Percentiles rank a stretch among this genome's conserved stretches.
These are phyloP conservation scores for Gnomoniopsis smithogilvyi DNA, from an alignment of 2,329 filamentous ascomycete species.

Conservation along the genomic window DNA sequence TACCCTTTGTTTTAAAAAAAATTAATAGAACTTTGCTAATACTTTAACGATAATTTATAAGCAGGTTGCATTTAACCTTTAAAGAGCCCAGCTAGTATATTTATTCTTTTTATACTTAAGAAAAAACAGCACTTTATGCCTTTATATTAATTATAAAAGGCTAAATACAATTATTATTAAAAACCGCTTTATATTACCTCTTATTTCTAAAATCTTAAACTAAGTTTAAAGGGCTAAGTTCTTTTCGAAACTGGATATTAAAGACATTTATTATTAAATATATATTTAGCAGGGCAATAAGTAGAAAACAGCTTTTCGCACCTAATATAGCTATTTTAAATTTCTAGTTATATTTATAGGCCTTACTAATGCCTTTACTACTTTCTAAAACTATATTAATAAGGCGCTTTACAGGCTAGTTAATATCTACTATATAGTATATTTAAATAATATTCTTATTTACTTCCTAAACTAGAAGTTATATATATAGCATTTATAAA, in stretches of 20 bases:
- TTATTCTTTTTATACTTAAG: conserved; percentile 21
- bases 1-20: conserved; percentile 2
- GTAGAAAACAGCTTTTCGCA: conserved; percentile 30
- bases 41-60: background rate
- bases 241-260: conserved; percentile 17
- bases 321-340: conserved; percentile 24
- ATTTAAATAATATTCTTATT: conserved; percentile 16
- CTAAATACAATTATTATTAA: conserved; percentile 26
- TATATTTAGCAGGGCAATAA: conserved; percentile 24
- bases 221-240: conserved; percentile 12
- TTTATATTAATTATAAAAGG: conserved; percentile 24
- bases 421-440: conserved; percentile 10
- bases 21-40: conserved; percentile 1
- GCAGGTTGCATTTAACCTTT: conserved; percentile 2
- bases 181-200: conserved; percentile 21
- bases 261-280: conserved; percentile 19
- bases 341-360: conserved; percentile 29
- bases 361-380: conserved; percentile 19
- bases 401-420: background rate
- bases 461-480: background rate
- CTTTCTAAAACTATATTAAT: conserved; percentile 16
- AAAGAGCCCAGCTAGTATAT: background rate
- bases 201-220: conserved; percentile 22
- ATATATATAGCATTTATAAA: background rate
- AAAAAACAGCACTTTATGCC: conserved; percentile 16